Evolutionary conservation across 176 grass and related monocot genomes (phyloP).

Genomic region (Oryza longistaminata): DNA sequence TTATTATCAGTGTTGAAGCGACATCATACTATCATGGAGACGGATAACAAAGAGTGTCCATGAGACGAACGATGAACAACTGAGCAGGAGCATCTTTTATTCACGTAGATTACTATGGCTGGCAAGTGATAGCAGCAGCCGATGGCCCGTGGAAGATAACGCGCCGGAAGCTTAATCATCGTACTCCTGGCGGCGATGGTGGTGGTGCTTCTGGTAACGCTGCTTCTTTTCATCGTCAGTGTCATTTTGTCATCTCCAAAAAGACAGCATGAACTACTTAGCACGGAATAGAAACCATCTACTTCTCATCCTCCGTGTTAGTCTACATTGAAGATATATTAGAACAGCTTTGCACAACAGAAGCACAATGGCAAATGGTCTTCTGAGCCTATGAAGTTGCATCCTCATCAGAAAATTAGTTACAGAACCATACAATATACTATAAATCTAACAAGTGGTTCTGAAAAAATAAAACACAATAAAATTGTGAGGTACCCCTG

Average conservation of each 20-base stretch:
- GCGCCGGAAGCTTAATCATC: conserved; percentile 40
- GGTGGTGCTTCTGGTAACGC: conserved; percentile 48
- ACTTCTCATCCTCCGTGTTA: neutral
- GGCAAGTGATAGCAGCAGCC: neutral
- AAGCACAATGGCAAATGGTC: neutral
- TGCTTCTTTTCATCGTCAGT: conserved; percentile 69
- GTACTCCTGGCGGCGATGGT: conserved; percentile 46
- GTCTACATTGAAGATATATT: neutral
- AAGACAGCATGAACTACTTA: neutral
- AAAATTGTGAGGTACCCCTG: neutral
- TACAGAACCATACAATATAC: neutral
- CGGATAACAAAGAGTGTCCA: neutral
- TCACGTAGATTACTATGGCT: conserved; percentile 37
- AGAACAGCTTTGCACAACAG: neutral
- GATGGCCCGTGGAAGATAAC: neutral
- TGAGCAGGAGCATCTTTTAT: conserved; percentile 53
- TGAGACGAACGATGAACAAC: neutral
- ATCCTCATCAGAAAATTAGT: neutral
- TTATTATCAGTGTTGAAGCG: neutral
- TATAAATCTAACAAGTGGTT: neutral
- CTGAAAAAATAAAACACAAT: neutral
- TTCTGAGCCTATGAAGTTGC: neutral
- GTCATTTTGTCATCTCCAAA: conserved; percentile 52
- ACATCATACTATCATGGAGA: neutral
- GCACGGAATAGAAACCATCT: neutral